Evolutionary conservation across 768 basidiomycete genomes (phyloP).

Genomic region (Kwoniella shandongensis): DNA sequence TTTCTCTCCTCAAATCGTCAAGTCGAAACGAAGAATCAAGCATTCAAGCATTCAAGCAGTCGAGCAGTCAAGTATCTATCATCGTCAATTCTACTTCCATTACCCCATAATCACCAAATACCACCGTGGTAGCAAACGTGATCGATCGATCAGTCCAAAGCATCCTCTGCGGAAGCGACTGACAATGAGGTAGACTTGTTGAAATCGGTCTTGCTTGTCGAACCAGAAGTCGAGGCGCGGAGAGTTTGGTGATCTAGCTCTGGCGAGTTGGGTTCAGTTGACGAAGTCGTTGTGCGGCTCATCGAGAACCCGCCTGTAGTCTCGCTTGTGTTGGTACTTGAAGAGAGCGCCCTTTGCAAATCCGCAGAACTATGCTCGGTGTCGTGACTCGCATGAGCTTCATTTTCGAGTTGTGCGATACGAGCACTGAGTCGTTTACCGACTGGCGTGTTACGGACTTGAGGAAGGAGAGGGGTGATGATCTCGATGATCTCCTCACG

Average conservation of each 20-base stretch:
- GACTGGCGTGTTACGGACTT: conserved; percentile 38
- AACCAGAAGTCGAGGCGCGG: neutral
- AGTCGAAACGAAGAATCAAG: too few relatives aligned
- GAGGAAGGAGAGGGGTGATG: conserved; percentile 22
- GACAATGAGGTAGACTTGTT: too few relatives aligned
- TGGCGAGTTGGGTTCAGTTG: conserved; percentile 12
- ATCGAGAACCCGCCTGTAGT: conserved; percentile 12
- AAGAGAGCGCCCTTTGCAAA: neutral
- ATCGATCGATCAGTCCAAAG: too few relatives aligned
- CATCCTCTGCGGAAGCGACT: too few relatives aligned
- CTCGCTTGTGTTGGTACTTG: conserved; percentile 7
- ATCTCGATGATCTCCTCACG: conserved; percentile 30
- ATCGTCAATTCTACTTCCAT: too few relatives aligned
- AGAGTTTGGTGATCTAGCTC: neutral
- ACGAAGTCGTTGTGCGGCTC: conserved; percentile 9
- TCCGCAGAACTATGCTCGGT: neutral
- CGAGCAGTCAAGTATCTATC: too few relatives aligned
- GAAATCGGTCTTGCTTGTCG: too few relatives aligned
- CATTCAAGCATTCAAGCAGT: too few relatives aligned
- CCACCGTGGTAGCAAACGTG: too few relatives aligned
- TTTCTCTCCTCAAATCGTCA: too few relatives aligned
- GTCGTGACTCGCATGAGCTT: conserved; percentile 1
- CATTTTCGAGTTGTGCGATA: conserved; percentile 18
- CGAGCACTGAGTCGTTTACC: conserved; percentile 35
- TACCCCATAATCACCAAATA: too few relatives aligned